A percentile compares a stretch with the other conserved stretches of the same genome.
Conservation (phyloP, 2,329 filamentous ascomycete species). For the Aureobasidium sp. region DNA sequence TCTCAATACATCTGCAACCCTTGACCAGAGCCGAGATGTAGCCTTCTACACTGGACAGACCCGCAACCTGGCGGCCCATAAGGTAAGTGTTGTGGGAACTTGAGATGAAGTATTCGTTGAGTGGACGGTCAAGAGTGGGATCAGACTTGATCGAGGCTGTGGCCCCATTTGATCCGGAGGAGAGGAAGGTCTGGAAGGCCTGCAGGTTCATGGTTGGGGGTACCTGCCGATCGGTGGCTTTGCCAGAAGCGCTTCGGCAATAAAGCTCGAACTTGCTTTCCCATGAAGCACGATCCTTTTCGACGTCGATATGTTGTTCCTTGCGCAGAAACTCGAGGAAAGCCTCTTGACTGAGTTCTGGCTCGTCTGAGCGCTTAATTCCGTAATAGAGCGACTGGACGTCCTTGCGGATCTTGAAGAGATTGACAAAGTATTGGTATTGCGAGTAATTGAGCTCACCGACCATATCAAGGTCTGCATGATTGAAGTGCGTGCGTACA, state of each 20-base stretch:
- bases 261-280: conserved; percentile 65
- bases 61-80: conserved; percentile 80
- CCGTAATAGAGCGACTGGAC: conserved; percentile 65
- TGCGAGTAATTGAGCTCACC: conserved; percentile 69
- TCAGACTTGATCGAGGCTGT: conserved; percentile 37
- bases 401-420: conserved; percentile 79
- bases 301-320: conserved; percentile 69
- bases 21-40: conserved; percentile 85
- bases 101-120: conserved; percentile 97
- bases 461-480: conserved; percentile 58
- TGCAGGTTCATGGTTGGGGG: conserved; percentile 64
- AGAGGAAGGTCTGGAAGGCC: conserved; percentile 70
- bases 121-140: conserved; percentile 62
- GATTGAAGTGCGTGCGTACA: conserved; percentile 65
- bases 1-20: conserved; percentile 90
- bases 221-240: conserved; percentile 26
- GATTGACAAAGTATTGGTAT: conserved; percentile 75
- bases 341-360: conserved; percentile 60
- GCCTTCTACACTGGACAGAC: conserved; percentile 86
- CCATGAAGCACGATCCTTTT: conserved; percentile 60
- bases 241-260: conserved; percentile 38
- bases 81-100: conserved; percentile 99
- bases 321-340: conserved; percentile 71
- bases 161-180: conserved; percentile 64
- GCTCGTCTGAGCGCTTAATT: conserved; percentile 41